These are phyloP conservation scores for Zygosaccharomyces rouxii DNA, from an alignment of 805 yeast species.

Conservation along the genomic window DNA sequence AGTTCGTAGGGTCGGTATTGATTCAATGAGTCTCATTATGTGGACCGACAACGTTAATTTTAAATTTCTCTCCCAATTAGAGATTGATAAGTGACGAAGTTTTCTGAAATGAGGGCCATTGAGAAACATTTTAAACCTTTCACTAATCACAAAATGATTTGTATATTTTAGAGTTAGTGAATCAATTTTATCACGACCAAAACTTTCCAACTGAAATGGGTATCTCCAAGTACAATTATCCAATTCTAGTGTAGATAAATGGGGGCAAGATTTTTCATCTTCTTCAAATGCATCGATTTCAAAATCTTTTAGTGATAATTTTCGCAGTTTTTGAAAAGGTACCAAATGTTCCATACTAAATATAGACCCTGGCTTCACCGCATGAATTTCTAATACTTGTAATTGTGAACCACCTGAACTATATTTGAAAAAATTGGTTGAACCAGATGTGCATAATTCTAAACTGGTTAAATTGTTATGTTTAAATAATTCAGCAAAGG, in stretches of 20 bases:
- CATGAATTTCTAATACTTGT: constrained; percentile 20
- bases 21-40: constrained; percentile 32
- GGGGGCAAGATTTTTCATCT: constrained; percentile 22
- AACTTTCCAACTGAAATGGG: constrained; percentile 43
- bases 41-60: constrained; percentile 33
- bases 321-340: constrained; percentile 35
- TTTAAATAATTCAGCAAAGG: constrained; percentile 27
- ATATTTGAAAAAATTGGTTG: constrained; percentile 37
- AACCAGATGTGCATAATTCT: constrained; percentile 27
- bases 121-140: constrained; percentile 34
- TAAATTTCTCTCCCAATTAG: constrained; percentile 27
- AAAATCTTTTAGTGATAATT: constrained; percentile 38
- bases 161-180: constrained; percentile 28
- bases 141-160: constrained; percentile 36
- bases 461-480: constrained; percentile 21
- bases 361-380: constrained; percentile 21
- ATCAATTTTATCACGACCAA: constrained; percentile 26
- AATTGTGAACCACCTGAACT: constrained; percentile 17
- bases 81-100: constrained; percentile 27
- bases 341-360: constrained; percentile 45
- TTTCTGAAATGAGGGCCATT: constrained; percentile 28
- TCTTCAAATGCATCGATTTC: constrained; percentile 42
- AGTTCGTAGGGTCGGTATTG: constrained; percentile 32
- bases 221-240: constrained; percentile 53
- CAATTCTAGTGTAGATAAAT: constrained; percentile 32